A percentile compares a stretch with the other conserved stretches of the same genome.
Evolutionary conservation across 805 yeast genomes (phyloP).

Genomic region (Pichia rugopelliculosa): DNA sequence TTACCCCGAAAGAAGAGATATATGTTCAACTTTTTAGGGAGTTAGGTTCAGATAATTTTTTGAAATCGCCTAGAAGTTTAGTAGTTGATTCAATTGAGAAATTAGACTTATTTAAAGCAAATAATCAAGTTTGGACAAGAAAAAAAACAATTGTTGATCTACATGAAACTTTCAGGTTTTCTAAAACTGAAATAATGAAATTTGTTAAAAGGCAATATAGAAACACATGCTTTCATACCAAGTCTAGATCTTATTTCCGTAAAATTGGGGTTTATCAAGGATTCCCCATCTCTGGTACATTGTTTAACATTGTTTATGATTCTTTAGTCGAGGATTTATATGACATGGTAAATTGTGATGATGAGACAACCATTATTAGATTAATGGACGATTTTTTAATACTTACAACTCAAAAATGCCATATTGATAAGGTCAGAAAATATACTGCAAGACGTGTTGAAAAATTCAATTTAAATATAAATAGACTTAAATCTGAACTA

Average conservation of each 20-base stretch:
- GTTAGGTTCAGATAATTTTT: neutral
- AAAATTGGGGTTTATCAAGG: conserved; percentile 81
- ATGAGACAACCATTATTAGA: conserved; percentile 36
- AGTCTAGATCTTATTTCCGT: conserved; percentile 35
- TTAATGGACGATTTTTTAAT: conserved; percentile 82
- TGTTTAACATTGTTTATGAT: conserved; percentile 72
- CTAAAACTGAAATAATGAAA: conserved; percentile 36
- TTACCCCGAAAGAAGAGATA: conserved; percentile 11
- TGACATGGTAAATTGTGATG: neutral
- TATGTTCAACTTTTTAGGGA: conserved; percentile 9
- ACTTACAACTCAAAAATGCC: conserved; percentile 38
- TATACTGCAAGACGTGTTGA: conserved; percentile 32
- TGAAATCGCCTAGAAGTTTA: conserved; percentile 1
- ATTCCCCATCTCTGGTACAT: conserved; percentile 60
- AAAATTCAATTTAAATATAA: conserved; percentile 36
- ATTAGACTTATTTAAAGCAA: conserved; percentile 23
- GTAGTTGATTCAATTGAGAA: conserved; percentile 11
- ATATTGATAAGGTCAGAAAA: conserved; percentile 26
- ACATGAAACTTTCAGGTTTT: conserved; percentile 23
- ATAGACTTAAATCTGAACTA: conserved; percentile 31
- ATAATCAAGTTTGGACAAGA: conserved; percentile 10
- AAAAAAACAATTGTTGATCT: conserved; percentile 6
- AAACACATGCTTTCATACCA: conserved; percentile 38
- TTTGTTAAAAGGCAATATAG: conserved; percentile 46
- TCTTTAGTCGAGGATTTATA: conserved; percentile 38